Conservation (phyloP, 768 basidiomycete species). For the Coprinellus micaceus region DNA sequence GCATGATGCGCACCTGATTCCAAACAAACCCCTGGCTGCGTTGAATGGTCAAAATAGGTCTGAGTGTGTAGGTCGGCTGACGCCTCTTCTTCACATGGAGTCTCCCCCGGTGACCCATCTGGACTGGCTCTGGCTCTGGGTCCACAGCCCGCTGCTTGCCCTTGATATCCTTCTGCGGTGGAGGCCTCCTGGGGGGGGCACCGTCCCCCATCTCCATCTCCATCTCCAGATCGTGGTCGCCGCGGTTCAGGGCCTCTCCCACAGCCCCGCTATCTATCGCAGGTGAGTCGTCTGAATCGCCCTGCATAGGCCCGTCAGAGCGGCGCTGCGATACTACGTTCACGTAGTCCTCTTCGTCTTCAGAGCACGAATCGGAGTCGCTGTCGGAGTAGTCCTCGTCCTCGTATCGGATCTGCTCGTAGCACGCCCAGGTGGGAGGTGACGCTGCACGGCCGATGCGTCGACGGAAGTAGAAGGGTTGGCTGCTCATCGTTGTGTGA, state of each 20-base stretch:
- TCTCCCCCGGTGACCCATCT: slow-evolving; percentile 25
- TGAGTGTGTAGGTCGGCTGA: slow-evolving; percentile 56
- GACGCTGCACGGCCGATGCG: slow-evolving; percentile 80
- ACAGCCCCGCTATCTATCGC: slow-evolving; percentile 12
- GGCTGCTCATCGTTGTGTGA: slow-evolving; percentile 31
- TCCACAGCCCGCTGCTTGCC: slow-evolving; percentile 80
- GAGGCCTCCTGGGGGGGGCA: slow-evolving; percentile 17
- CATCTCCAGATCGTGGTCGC: slow-evolving; percentile 34
- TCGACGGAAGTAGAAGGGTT: slow-evolving; percentile 56
- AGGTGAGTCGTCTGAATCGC: slow-evolving; percentile 9
- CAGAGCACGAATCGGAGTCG: slow-evolving; percentile 58
- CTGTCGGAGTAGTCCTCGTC: slow-evolving; percentile 60
- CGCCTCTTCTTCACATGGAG: slow-evolving; percentile 52
- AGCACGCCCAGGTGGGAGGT: slow-evolving; percentile 86
- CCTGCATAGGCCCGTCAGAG: slow-evolving; percentile 2
- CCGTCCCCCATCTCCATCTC: slow-evolving; percentile 60
- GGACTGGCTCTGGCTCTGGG: slow-evolving; percentile 58
- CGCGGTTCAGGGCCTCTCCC: slow-evolving; percentile 13
- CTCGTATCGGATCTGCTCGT: slow-evolving; percentile 80
- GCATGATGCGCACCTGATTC: slow-evolving; percentile 65
- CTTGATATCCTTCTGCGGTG: slow-evolving; percentile 60
- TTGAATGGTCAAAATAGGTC: slow-evolving; percentile 85
- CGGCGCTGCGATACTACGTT: slow-evolving; percentile 1
- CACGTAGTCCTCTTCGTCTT: slow-evolving; percentile 67
- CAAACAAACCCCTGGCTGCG: slow-evolving; percentile 86